Evolutionary conservation across 257 asterid genomes (phyloP), one percentile per base, ranked within the genome.

Genomic region (Parsonsia alboflavescens): DNA sequence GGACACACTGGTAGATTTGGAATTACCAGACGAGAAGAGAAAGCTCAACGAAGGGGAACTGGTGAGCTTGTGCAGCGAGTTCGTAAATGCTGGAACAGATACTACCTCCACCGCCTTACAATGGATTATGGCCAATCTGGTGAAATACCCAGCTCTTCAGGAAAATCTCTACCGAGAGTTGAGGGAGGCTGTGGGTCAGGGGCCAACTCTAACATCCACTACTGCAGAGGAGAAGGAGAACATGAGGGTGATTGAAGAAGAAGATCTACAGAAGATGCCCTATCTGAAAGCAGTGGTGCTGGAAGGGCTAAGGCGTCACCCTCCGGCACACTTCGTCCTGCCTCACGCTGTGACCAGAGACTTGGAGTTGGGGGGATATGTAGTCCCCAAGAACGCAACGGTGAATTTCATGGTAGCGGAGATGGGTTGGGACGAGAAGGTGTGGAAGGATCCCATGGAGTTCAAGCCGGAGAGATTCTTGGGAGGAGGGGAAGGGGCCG

Each of bases 331-430:
- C 71, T 88, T 88, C n/a, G 88, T 88, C 68, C 78, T 90, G 84
- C 89, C 92, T 12, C 95, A 88, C 62, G 48, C 80, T 70, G 85
- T 83, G 76, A 73, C 84, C 0, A 80, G 73, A 24, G 91, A 84
- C 26, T 83, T 82, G 63, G 87, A 84, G 28, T 61, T 90, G 80
- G 85, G 68, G 0, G 91, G 88, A 1, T 84, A 84, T 48, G 45
- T n/a, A 21, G 75, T 90, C 17, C 92, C 91, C 0, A 84, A 84
- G 53, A 79, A 84, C 12, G 68, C 87, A 2, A 22, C 61, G 1
- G 88, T 90, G 82, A 88, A 88, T 67, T 87, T 90, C 83, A 82
- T 87, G 94, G 91, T 90, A 74, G 92, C 88, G 6, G 94, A 88
- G 9, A 75, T 90, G 88, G 88, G 88, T 5, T 81, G 88, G 94